These are phyloP conservation scores for Metschnikowia drakensbergensis DNA, from an alignment of 805 yeast genomes.

Conservation along the genomic window DNA sequence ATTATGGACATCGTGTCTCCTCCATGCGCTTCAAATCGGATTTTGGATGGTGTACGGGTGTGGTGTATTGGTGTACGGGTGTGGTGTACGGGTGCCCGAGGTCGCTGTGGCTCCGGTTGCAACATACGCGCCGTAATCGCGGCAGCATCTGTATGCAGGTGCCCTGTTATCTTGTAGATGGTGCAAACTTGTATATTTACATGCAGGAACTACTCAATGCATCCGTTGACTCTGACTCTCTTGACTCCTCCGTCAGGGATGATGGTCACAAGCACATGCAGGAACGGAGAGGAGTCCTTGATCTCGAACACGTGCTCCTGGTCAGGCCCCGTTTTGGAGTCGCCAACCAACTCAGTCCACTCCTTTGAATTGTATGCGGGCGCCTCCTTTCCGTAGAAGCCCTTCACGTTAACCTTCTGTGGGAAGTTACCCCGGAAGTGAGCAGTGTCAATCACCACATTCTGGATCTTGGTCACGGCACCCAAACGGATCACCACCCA, in stretches of 20 bases:
- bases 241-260: constrained; percentile 98
- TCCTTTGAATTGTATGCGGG: constrained; percentile 40
- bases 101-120: no score
- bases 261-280: constrained; percentile 76
- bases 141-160: no score
- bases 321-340: constrained; percentile 79
- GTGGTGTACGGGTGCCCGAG: no score
- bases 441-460: constrained; percentile 82
- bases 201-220: constrained; percentile 20
- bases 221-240: constrained; percentile 80
- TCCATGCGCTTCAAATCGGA: no score
- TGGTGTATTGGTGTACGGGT: no score
- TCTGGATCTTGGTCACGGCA: constrained; percentile 50
- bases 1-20: no score
- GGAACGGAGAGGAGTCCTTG: constrained; percentile 30
- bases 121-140: no score
- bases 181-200: no score
- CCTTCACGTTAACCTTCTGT: constrained; percentile 70
- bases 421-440: constrained; percentile 95
- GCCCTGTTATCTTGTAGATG: no score
- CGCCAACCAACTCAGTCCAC: constrained; percentile 67
- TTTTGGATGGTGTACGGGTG: no score
- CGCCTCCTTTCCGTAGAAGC: constrained; percentile 33
- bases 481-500: constrained; percentile 89
- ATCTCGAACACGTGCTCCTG: constrained; percentile 61